phyloP scores from a whole-genome alignment of 2,329 filamentous ascomycete species.

The Fusarium solani-melongenae region DNA sequence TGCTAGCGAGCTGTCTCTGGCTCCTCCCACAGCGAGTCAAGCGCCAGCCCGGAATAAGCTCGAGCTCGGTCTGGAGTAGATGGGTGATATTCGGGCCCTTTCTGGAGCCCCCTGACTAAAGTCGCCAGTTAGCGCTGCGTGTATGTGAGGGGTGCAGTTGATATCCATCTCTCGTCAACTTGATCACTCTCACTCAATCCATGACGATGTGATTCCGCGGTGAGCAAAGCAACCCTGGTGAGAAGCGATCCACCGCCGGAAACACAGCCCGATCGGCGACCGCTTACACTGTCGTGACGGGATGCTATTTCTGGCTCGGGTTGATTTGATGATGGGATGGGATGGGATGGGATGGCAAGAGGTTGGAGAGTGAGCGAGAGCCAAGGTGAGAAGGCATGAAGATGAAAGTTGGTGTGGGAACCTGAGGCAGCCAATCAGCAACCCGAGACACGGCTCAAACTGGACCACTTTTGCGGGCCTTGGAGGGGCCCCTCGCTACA shows the following conservation, averaged over 20 bases:
- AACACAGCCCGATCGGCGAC: conserved; percentile 33
- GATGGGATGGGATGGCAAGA: not conserved
- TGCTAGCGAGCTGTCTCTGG: not conserved
- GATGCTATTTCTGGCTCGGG: conserved; percentile 39
- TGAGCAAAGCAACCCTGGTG: conserved; percentile 14
- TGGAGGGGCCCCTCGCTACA: conserved; percentile 8
- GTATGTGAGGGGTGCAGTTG: conserved; percentile 19
- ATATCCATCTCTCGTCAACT: conserved; percentile 9
- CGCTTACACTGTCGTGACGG: conserved; percentile 9
- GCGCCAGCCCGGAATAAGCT: conserved; percentile 4
- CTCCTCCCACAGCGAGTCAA: conserved; percentile 3
- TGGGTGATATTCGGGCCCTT: conserved; percentile 19
- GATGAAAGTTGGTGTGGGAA: conserved; percentile 33
- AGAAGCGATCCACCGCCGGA: conserved; percentile 27
- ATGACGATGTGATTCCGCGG: conserved; percentile 11
- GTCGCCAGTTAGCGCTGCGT: conserved; percentile 25
- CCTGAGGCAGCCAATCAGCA: conserved; percentile 36
- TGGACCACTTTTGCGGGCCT: conserved; percentile 19
- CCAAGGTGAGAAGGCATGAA: conserved; percentile 35
- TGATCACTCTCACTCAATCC: conserved; percentile 8
- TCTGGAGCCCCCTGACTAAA: conserved; percentile 19
- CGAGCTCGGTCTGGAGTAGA: not conserved
- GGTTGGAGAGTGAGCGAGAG: conserved; percentile 7
- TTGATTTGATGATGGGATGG: conserved; percentile 13
- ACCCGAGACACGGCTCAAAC: conserved; percentile 43